Evolutionary conservation across 352 stramenopile genomes (phyloP), one percentile per base, ranked within the genome.

Genomic region (Pythium myriotylum): DNA sequence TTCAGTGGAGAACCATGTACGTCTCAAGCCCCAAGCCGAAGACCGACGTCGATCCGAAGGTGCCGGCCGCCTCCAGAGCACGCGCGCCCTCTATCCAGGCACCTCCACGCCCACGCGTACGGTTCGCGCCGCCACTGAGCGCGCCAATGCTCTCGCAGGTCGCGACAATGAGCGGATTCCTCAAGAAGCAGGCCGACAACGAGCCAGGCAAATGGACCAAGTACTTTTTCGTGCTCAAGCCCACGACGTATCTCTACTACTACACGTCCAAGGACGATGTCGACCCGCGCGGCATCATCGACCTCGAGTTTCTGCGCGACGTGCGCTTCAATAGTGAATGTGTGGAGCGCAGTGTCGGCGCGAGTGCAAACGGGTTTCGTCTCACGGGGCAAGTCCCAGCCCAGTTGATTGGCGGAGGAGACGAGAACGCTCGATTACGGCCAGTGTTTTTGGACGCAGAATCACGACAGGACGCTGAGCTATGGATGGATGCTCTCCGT

Each of bases 221-320:
- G 51, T 93, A 93, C 70, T 95, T 78, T 59, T 93, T 95, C 62
- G 81, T 84, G 47, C 64, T 95, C 53, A 82, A 85, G 42, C 79
- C 84, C 3, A 62, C 81, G 54, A 54, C 3, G 20, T 87, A 87
- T 60, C 68, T 95, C n/a, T 89, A 92, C 55, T 95, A 93, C 68
- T 95, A 91, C 70, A 90, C 89, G 52, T 68, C 73, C 17, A n/a
- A 35, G 29, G 40, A 47, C 14, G 54, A 61, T 42, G 23, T 22
- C 12, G 42, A 46, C 0, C 86, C 86, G 45, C 73, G 84, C 37
- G 86, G 84, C 1, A 77, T 93, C 19, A 85, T 95, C 46, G 86
- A 95, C 56, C 59, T 92, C 32, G 82, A 92, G 72, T 95, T 89
- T 52, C 60, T 93, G 23, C 74, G 70, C 29, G 81, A 94, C 61